Evolutionary conservation across 2,329 filamentous ascomycete species (phyloP).

Genomic region (Pseudogymnoascus sp.): DNA sequence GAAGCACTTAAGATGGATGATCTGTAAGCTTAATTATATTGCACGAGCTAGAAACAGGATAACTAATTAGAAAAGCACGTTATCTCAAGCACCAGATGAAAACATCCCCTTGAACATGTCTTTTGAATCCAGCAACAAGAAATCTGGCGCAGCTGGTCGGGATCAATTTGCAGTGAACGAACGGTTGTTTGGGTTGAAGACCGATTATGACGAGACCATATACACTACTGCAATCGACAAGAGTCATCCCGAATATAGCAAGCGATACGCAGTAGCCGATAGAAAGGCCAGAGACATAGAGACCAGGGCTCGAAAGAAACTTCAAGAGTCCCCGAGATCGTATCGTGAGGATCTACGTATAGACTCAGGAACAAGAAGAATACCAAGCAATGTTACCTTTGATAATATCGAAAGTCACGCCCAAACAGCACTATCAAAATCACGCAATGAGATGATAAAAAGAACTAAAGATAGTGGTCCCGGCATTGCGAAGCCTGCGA

Average conservation of each 20-base stretch:
- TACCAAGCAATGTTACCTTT: too few species aligned
- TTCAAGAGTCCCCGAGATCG: too few species aligned
- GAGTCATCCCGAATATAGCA: constrained; percentile 70
- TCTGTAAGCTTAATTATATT: not conserved
- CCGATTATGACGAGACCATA: constrained; percentile 86
- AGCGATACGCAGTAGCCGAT: constrained; percentile 69
- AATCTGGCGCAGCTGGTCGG: constrained; percentile 47
- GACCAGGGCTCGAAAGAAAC: too few species aligned
- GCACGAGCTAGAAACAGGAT: not conserved
- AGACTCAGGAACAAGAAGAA: too few species aligned
- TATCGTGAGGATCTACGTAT: too few species aligned
- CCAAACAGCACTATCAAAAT: too few species aligned
- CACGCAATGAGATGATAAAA: too few species aligned
- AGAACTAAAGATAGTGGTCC: constrained; percentile 1
- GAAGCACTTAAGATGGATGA: not conserved
- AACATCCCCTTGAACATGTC: constrained; percentile 58
- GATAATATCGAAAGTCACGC: too few species aligned
- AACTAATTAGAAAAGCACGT: not conserved
- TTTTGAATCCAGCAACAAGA: constrained; percentile 44
- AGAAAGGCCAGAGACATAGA: constrained; percentile 87
- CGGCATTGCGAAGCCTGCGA: not conserved
- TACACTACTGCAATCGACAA: constrained; percentile 91
- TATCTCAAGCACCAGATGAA: constrained; percentile 55
- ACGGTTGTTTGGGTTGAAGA: constrained; percentile 75
- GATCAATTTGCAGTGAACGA: constrained; percentile 93